Evolutionary conservation across 495 filamentous ascomycete species (phyloP).

Genomic region (Annulohypoxylon nitens): DNA sequence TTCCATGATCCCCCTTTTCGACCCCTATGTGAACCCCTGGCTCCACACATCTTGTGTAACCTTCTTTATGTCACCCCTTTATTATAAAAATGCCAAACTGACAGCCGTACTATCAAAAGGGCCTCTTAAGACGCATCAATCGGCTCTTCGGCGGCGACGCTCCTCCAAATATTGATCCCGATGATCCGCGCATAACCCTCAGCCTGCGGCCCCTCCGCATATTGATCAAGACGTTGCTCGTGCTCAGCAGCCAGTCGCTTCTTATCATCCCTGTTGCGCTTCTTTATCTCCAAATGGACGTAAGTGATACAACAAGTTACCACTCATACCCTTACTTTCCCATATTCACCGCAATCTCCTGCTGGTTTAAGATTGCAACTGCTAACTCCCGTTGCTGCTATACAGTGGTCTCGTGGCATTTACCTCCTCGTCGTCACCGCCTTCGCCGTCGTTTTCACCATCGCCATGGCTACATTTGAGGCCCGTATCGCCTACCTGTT

Average conservation of each 20-base stretch:
- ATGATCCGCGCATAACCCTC: conserved; percentile 11
- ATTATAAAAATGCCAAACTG: background rate
- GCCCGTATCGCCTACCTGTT: conserved; percentile 19
- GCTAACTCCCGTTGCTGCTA: background rate
- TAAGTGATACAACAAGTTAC: background rate
- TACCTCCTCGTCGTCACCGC: conserved; percentile 19
- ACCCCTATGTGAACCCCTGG: background rate
- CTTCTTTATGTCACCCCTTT: background rate
- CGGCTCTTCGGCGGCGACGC: conserved; percentile 11
- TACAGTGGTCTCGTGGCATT: conserved; percentile 12
- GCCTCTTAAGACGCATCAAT: conserved; percentile 14
- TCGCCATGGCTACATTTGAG: conserved; percentile 20
- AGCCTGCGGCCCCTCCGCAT: conserved; percentile 14
- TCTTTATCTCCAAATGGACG: conserved; percentile 1
- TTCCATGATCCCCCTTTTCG: background rate
- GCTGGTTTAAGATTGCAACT: background rate
- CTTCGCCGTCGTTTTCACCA: conserved; percentile 13
- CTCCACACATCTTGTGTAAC: background rate
- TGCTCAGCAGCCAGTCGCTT: conserved; percentile 7
- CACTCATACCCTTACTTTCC: background rate
- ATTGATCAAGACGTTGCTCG: conserved; percentile 4
- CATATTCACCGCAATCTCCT: background rate
- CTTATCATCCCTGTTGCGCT: conserved; percentile 21
- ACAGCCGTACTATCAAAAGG: conserved; percentile 12
- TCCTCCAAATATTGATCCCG: background rate